phyloP scores from a whole-genome alignment of 441 rosid species.

The Aquilaria agallochum region DNA sequence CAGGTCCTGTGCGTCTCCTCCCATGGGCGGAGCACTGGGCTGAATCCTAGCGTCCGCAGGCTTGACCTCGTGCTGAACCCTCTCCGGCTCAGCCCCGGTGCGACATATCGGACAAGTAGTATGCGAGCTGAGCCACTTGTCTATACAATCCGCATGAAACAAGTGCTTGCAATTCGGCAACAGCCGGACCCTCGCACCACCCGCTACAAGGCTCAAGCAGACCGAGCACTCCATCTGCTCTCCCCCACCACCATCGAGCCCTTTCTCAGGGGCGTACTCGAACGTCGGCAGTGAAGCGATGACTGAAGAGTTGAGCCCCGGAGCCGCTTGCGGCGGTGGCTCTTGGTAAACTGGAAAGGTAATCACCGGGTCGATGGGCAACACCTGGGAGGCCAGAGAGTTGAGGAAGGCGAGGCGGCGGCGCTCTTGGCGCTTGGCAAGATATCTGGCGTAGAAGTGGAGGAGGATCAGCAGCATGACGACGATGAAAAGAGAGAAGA shows the following conservation, averaged over 20 bases:
- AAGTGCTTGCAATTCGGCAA: conserved; percentile 54
- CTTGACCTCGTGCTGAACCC: conserved; percentile 7
- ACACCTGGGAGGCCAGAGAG: conserved; percentile 7
- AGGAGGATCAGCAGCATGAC: conserved; percentile 15
- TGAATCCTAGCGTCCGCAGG: neutral
- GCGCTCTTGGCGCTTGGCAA: conserved; percentile 10
- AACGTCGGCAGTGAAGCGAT: conserved; percentile 41
- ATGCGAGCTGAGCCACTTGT: conserved; percentile 49
- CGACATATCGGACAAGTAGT: conserved; percentile 61
- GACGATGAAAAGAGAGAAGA: conserved; percentile 16
- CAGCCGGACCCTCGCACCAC: conserved; percentile 31
- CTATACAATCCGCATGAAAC: conserved; percentile 56
- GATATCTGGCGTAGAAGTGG: conserved; percentile 18
- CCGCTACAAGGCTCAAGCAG: conserved; percentile 36
- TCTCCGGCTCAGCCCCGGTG: conserved; percentile 27
- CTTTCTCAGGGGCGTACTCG: conserved; percentile 19
- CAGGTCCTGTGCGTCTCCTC: conserved; percentile 9
- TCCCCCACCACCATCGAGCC: neutral
- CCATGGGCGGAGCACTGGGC: conserved; percentile 31
- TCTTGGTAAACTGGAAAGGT: conserved; percentile 3
- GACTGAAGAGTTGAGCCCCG: conserved; percentile 39
- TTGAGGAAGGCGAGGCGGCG: conserved; percentile 1
- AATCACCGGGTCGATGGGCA: conserved; percentile 5
- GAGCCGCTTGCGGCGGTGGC: conserved; percentile 8
- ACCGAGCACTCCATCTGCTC: conserved; percentile 49